phyloP scores from a whole-genome alignment of 2,329 filamentous ascomycete species.

The Monosporascus sp. region DNA sequence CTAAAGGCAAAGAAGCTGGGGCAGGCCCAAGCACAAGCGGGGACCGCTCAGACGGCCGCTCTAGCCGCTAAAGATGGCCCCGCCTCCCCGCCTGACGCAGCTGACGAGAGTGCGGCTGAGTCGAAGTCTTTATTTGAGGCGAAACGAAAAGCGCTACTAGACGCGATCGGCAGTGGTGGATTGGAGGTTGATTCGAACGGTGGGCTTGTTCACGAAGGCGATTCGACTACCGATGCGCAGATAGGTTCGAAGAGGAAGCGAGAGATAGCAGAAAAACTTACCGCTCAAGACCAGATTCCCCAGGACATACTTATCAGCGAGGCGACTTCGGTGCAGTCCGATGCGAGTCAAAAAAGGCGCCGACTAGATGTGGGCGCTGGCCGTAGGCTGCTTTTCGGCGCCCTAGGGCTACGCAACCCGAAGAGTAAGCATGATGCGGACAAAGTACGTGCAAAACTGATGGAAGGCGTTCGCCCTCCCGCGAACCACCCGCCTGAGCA shows the following conservation, averaged over 20 bases:
- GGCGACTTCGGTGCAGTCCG: slow-evolving; percentile 7
- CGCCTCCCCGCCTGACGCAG: background rate
- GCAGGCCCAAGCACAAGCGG: slow-evolving; percentile 5
- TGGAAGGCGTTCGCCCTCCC: slow-evolving; percentile 44
- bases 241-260: slow-evolving; percentile 19
- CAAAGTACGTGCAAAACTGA: slow-evolving; percentile 53
- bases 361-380: slow-evolving; percentile 51
- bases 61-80: background rate
- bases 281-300: background rate
- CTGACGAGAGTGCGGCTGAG: slow-evolving; percentile 7
- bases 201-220: slow-evolving; percentile 5
- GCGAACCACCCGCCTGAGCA: slow-evolving; percentile 29
- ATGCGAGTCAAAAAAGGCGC: slow-evolving; percentile 24
- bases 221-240: background rate
- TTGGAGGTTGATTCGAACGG: slow-evolving; percentile 36
- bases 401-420: slow-evolving; percentile 64
- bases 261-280: slow-evolving; percentile 2
- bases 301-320: slow-evolving; percentile 2
- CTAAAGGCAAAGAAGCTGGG: slow-evolving; percentile 26
- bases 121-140: slow-evolving; percentile 42
- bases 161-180: slow-evolving; percentile 45
- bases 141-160: slow-evolving; percentile 45
- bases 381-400: slow-evolving; percentile 64
- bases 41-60: background rate
- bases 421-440: slow-evolving; percentile 65